Base-by-base conservation (phyloP, 352 stramenopile species). In the Phytophthora hybrid region DNA sequence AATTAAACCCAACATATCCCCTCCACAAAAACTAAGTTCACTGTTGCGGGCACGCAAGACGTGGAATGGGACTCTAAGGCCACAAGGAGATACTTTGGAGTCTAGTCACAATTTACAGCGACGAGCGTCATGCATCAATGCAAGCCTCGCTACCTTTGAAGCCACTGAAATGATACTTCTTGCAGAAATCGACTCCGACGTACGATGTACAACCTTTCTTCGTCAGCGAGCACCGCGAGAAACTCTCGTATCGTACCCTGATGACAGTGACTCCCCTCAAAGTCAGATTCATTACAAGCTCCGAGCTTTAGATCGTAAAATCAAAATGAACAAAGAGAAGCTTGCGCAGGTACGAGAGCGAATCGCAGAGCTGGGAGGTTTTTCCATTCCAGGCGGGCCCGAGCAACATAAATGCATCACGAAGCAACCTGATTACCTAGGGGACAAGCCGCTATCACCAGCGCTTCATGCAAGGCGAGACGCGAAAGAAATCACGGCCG, bases 301-400 rank as follows among this genome's bases (percentile, higher is more conserved):
- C 11, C 63, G 64, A 3, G 64, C 69, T 6, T 74, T 85, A 14
- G 62, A 76, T 4, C 73, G 72, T 19, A 77, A 79, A 66, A 76
- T 85, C 21, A 66, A 61, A n/a, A 76, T 81, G 47, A 85, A 85
- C 73, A 75, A 73, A 46, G 78, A 85, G 41, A 85, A 85, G 37
- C 64, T 85, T 13, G n/a, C 21, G 11, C 71, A 76, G 41, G 73
- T 85, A 7, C 59, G 62, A 39, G 55, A 71, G n/a, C 77, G 78
- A 29, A 76, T 85, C 21, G 23, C 23, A n/a, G n/a, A 63, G 14
- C 41, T 85, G 3, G 60, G 64, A 37, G 68, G 68, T 1, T 51
- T 6, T 44, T 51, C 26, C 16, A 5, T 32, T 32, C 26, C 18
- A 41, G 32, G 16, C 53, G 13, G 14, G n/a, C 32, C 47, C 41